These are phyloP conservation scores for Salix suchowensis DNA, from an alignment of 345 rosid genomes.

Conservation along the genomic window DNA sequence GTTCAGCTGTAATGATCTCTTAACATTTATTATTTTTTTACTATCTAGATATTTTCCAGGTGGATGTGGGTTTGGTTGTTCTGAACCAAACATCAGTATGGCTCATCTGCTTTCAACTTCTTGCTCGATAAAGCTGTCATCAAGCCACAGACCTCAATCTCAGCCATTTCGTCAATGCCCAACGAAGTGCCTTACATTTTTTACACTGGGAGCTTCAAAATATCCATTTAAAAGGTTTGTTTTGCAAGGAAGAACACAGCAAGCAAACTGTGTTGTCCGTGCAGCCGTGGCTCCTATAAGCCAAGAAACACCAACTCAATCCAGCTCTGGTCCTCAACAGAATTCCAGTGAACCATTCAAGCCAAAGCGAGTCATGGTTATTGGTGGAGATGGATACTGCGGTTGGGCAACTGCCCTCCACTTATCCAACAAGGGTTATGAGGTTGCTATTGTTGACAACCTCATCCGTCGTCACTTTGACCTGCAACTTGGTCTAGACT, in stretches of 20 bases:
- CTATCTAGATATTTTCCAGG: constrained; percentile 35
- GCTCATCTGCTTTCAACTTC: constrained; percentile 63
- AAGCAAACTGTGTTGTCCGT: constrained; percentile 26
- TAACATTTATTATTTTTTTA: background rate
- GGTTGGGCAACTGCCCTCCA: constrained; percentile 99
- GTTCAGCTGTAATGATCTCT: background rate
- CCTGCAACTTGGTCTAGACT: constrained; percentile 87
- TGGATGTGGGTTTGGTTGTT: constrained; percentile 26
- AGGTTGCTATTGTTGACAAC: constrained; percentile 78
- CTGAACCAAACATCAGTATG: constrained; percentile 36
- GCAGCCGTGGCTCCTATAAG: constrained; percentile 46
- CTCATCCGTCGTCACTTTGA: constrained; percentile 87
- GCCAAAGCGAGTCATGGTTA: constrained; percentile 74
- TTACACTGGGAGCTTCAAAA: constrained; percentile 32
- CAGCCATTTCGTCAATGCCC: constrained; percentile 24
- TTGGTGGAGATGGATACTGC: constrained; percentile 98
- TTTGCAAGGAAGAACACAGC: constrained; percentile 27
- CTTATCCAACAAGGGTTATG: constrained; percentile 72
- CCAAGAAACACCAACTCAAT: constrained; percentile 53
- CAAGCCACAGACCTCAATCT: constrained; percentile 28
- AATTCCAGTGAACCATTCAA: constrained; percentile 39
- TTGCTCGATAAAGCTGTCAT: constrained; percentile 42
- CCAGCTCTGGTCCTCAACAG: constrained; percentile 29
- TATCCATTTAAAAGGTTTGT: constrained; percentile 29
- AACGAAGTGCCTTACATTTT: constrained; percentile 23